A percentile compares a stretch with the other conserved stretches of the same genome.
Conservation (phyloP, 176 grass and related monocot genomes). For the Thinopyrum elongatum region DNA sequence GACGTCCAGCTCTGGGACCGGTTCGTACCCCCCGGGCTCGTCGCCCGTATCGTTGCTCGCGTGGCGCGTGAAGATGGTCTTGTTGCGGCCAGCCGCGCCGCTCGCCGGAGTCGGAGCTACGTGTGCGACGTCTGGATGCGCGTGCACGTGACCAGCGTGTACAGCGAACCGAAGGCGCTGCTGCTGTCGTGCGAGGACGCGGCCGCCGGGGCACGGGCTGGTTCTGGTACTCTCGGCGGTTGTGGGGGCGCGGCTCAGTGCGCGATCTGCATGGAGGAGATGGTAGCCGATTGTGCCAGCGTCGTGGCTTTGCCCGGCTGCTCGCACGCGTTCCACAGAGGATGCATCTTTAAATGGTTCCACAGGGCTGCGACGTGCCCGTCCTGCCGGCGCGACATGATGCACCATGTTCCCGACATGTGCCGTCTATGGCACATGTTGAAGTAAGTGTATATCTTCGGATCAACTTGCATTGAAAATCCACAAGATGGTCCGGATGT, state of each 20-base stretch:
- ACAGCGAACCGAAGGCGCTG: background rate
- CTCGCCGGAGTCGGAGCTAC: background rate
- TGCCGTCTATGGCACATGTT: background rate
- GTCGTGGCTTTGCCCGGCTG: background rate
- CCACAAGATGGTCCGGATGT: no score
- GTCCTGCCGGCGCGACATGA: background rate
- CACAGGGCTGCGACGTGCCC: background rate
- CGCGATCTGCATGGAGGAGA: constrained; percentile 3
- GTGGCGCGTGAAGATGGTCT: no score
- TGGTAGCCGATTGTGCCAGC: background rate
- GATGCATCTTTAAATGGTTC: background rate
- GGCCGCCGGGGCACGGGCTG: background rate
- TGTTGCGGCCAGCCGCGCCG: background rate
- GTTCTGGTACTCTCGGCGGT: background rate
- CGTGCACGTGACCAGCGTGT: background rate
- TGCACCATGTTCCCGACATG: background rate
- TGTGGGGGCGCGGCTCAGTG: background rate
- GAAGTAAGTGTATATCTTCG: background rate
- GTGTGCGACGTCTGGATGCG: background rate
- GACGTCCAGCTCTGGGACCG: background rate
- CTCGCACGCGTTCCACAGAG: background rate
- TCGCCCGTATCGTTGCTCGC: background rate
- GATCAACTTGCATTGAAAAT: no score
- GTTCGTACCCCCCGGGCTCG: background rate
- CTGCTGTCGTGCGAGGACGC: background rate